Base-by-base conservation (phyloP, 1,284 basidiomycete genomes). In the Ustilago curta region DNA sequence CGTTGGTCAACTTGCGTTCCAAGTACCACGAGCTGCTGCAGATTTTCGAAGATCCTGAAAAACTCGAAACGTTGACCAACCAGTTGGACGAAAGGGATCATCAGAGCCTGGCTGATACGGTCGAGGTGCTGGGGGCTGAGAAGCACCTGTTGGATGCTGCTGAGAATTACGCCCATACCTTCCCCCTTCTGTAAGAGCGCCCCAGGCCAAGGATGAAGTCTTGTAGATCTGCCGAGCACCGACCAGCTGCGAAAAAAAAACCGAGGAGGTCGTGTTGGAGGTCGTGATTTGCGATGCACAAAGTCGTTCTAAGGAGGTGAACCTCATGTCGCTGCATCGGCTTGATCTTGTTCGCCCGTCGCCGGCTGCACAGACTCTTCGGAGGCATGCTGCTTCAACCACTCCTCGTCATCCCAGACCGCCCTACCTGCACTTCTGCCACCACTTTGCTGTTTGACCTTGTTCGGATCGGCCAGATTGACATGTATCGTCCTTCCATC, bases 351-450 rank as follows among this genome's bases (percentile, higher is more conserved):
- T 16, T 12, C 43, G 16, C 43, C 19, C 43, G 43, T 23, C 43
- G 21, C 25, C n/a, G 49, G 35, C 21, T 42, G 31, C 29, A 47
- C 29, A 45, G 35, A 37, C 35, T 18, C 37, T 4, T 63, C 27
- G 32, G 37, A 39, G 18, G 57, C 57, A 21, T 70, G 31, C 32
- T 61, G 57, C 35, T 74, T 68, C 32, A 77, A 42, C 71, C 71
- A 77, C 21, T 70, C 75, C 29, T 73, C 75, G 50, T 66, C 59
- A 21, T 72, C 57, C 72, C 76, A 73, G 16, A 73, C 66, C 18
- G 74, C 57, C 12, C 63, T 40, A 3, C 42, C 55, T 5, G 25
- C 25, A 6, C 35, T 8, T 8, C 37, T 21, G 2, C 21, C 45
- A 3, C 2, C 35, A 9, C 19, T 29, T 19, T 29, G 23, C 29